phyloP scores from a whole-genome alignment of 139 green algal genomes.

The Marvania coccoides region DNA sequence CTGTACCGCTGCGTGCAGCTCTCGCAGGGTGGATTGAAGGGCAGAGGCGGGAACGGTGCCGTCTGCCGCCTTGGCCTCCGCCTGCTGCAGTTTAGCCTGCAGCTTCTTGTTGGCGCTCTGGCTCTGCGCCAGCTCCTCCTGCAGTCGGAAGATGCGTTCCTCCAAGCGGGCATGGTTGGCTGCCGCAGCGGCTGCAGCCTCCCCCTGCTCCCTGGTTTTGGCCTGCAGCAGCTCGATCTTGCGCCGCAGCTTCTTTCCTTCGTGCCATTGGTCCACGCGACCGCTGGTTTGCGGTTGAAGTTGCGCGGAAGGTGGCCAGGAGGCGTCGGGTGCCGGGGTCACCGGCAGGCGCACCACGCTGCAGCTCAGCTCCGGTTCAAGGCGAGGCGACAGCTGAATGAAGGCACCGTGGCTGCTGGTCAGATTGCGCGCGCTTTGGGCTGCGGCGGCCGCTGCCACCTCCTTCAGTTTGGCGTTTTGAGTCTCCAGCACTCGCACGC shows the following conservation, averaged over 20 bases:
- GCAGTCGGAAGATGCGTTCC: slow-evolving; percentile 9
- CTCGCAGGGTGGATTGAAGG: slow-evolving; percentile 31
- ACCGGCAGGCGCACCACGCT: no score
- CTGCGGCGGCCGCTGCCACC: background rate
- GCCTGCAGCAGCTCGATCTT: slow-evolving; percentile 44
- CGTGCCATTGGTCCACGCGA: slow-evolving; percentile 59
- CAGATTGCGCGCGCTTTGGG: background rate
- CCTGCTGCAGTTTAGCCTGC: slow-evolving; percentile 14
- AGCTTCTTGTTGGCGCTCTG: slow-evolving; percentile 32
- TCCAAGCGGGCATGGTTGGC: slow-evolving; percentile 34
- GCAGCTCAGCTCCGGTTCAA: no score
- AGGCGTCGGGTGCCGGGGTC: no score
- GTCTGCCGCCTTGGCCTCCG: background rate
- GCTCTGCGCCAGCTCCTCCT: slow-evolving; percentile 29
- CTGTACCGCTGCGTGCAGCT: slow-evolving; percentile 26
- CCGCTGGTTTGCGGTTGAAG: no score
- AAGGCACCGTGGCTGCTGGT: no score
- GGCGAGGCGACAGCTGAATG: no score
- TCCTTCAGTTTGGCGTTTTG: slow-evolving; percentile 36
- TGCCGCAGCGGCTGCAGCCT: slow-evolving; percentile 28
- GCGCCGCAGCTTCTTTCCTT: slow-evolving; percentile 62
- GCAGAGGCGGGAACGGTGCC: slow-evolving; percentile 22
- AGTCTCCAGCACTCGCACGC: slow-evolving; percentile 39
- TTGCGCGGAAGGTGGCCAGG: no score
- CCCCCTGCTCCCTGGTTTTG: slow-evolving; percentile 35